Evolutionary conservation across 371 early-diverging fungal species (phyloP), one percentile per base, ranked within the genome.

Genomic region (Apophysomyces ossiformis): DNA sequence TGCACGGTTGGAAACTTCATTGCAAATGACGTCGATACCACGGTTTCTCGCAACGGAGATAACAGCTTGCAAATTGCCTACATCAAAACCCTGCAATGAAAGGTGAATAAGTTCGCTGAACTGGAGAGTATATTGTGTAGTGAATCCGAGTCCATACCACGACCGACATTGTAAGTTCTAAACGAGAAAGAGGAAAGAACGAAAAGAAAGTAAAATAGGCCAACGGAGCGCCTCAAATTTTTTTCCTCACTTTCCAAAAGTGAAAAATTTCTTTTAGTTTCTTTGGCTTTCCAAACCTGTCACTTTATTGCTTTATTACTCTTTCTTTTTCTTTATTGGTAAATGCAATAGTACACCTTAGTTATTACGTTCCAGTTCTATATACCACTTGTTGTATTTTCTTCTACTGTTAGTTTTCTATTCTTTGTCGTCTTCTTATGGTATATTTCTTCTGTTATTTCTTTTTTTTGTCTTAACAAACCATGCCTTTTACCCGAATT

Each of bases 1-100:
- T 50, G 94, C 91, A 66, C 99, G 87, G 89, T 97, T 96, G 47
- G 96, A 96, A 35, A 95, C 96, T 81, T 97, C 98, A 83, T 98
- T 98, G 79, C 89, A 87, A 72, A 98, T 92, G 68, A 98, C 95
- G 79, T 98, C 99, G 74, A 98, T 96, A 76, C 98, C 98, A 73
- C 97, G 91, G 87, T 97, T 97, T 77, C 99, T 86, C 54, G 97
- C 99, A 56, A 97, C 96, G 64, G 99, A 97, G 69, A 98, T 94
- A 68, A 95, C 91, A 69, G 96, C 91, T 78, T 96, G 92, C 72
- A 96, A 84, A 84, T 92, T 96, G 68, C 99, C 99, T 80, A 98
- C 88, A 87, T 98, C 99, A 85, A 98, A 91, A 79, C 99, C 99
- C 81, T 81, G 65, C 36, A 21, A 50, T 21, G 41, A 21, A n/a